These are phyloP conservation scores for Penicillium soppii DNA, from an alignment of 495 filamentous ascomycete species.

Conservation along the genomic window DNA sequence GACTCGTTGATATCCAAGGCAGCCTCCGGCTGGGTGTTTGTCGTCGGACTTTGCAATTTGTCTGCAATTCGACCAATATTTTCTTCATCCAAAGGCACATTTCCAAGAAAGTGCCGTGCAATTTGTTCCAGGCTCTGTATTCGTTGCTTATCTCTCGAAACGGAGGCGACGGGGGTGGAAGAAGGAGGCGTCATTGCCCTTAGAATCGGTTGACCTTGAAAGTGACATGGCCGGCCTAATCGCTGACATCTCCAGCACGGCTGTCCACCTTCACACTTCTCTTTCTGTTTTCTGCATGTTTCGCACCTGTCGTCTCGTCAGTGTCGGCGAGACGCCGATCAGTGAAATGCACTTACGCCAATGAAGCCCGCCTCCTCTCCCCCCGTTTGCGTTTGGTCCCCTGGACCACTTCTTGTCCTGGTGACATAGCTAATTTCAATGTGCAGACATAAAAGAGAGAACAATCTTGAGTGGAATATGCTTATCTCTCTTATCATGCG, in stretches of 20 bases:
- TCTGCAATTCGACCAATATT: constrained; percentile 11
- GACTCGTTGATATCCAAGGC: constrained; percentile 17
- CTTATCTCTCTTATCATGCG: no score
- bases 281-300: constrained; percentile 43
- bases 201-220: constrained; percentile 30
- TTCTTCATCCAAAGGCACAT: constrained; percentile 16
- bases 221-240: constrained; percentile 43
- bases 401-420: no score
- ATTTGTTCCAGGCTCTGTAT: constrained; percentile 15
- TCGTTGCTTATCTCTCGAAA: not conserved
- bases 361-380: no score
- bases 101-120: constrained; percentile 18
- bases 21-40: constrained; percentile 2
- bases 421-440: no score
- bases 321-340: no score
- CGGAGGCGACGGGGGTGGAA: not conserved
- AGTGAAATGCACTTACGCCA: no score
- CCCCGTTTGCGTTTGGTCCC: no score
- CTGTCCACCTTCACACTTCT: constrained; percentile 47
- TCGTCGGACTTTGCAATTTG: constrained; percentile 4
- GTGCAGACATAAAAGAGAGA: no score
- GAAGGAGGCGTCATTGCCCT: constrained; percentile 21
- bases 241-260: constrained; percentile 46
- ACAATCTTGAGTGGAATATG: no score
- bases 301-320: constrained; percentile 31